A percentile compares a stretch with the other conserved stretches of the same genome.
These are phyloP conservation scores for Glycine latifolia DNA, from an alignment of 306 rosid genomes.

Conservation along the genomic window DNA sequence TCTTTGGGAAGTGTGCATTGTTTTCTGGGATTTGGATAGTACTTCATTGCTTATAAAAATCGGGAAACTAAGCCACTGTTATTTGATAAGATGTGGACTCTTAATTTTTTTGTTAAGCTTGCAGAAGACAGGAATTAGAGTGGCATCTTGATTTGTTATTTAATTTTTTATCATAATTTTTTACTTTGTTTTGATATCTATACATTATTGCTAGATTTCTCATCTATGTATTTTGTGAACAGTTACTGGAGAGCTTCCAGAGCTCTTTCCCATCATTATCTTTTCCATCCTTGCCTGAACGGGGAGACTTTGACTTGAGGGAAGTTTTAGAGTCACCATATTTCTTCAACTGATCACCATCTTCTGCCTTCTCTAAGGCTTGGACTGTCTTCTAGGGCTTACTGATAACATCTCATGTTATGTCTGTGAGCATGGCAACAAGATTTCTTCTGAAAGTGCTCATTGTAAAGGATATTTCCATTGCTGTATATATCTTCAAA, in stretches of 20 bases:
- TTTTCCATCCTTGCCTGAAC: constrained; percentile 88
- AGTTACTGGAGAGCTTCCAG: constrained; percentile 82
- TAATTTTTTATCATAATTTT: neutral
- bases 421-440: constrained; percentile 33
- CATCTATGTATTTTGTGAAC: constrained; percentile 47
- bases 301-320: constrained; percentile 75
- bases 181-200: neutral
- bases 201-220: constrained; percentile 33
- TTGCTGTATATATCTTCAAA: constrained; percentile 41
- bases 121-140: neutral
- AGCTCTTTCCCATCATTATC: constrained; percentile 68
- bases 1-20: constrained; percentile 11
- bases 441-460: constrained; percentile 33
- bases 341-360: constrained; percentile 78
- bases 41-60: constrained; percentile 19
- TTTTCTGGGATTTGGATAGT: constrained; percentile 23
- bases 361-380: constrained; percentile 36
- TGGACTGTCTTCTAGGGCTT: constrained; percentile 37
- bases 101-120: neutral
- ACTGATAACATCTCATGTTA: constrained; percentile 38
- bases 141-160: constrained; percentile 12
- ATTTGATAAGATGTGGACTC: constrained; percentile 25
- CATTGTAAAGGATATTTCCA: constrained; percentile 31
- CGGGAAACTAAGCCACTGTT: neutral
- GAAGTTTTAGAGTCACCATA: constrained; percentile 87